phyloP scores from a whole-genome alignment of 768 basidiomycete species.

The Kwoniella bestiolae region DNA sequence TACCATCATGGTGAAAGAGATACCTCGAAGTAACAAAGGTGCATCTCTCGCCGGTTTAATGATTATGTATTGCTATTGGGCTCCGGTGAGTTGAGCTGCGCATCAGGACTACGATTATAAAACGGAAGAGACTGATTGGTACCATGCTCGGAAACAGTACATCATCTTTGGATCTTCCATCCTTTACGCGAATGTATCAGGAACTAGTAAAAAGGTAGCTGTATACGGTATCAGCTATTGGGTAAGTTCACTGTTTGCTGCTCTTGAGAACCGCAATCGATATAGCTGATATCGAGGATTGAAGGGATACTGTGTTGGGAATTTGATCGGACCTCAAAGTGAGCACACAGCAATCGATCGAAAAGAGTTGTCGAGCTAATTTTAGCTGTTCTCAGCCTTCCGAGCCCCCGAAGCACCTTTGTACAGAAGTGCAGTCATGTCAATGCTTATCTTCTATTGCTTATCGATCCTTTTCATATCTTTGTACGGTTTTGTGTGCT shows the following conservation, averaged over 20 bases:
- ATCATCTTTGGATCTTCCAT: constrained; percentile 26
- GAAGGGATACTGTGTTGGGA: constrained; percentile 35
- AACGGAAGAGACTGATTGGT: too few species aligned
- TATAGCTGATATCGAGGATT: not conserved
- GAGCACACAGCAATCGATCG: not conserved
- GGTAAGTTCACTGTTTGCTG: not conserved
- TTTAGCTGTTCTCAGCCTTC: constrained; percentile 27
- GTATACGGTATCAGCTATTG: constrained; percentile 38
- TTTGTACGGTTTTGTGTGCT: constrained; percentile 8
- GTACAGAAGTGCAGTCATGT: constrained; percentile 30
- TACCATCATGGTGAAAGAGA: constrained; percentile 36
- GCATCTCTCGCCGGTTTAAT: not conserved
- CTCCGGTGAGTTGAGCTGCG: constrained; percentile 8
- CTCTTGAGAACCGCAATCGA: not conserved
- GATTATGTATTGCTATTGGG: constrained; percentile 42
- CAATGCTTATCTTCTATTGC: constrained; percentile 36
- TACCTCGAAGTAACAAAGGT: constrained; percentile 10
- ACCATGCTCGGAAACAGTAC: too few species aligned
- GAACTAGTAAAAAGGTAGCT: constrained; percentile 39
- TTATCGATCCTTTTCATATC: constrained; percentile 11
- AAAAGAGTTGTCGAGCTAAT: not conserved
- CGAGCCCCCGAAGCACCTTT: constrained; percentile 33
- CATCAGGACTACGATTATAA: not conserved
- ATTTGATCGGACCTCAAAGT: constrained; percentile 16
- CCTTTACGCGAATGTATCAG: constrained; percentile 34